phyloP scores from a whole-genome alignment of 495 filamentous ascomycete genomes.

The Recurvomyces mirabilis region DNA sequence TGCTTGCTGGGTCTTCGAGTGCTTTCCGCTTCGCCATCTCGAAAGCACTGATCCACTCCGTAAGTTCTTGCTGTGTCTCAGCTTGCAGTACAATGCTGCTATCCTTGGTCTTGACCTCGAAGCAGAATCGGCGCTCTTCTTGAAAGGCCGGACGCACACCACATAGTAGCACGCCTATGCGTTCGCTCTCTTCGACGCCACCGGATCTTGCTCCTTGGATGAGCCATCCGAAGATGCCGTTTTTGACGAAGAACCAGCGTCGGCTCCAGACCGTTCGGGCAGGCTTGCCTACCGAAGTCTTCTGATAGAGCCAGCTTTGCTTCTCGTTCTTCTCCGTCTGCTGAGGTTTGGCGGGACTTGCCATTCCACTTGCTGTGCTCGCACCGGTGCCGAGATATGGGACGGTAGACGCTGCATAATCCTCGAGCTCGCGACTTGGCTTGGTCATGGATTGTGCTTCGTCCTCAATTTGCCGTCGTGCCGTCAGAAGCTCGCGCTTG shows the following conservation, averaged over 20 bases:
- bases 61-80: constrained; percentile 79
- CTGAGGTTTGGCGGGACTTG: constrained; percentile 33
- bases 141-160: constrained; percentile 80
- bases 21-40: constrained; percentile 88
- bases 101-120: constrained; percentile 97
- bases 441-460: constrained; percentile 54
- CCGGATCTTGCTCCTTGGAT: constrained; percentile 73
- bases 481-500: constrained; percentile 61
- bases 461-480: constrained; percentile 76
- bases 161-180: constrained; percentile 89
- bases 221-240: constrained; percentile 92
- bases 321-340: constrained; percentile 49
- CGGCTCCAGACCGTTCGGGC: constrained; percentile 76
- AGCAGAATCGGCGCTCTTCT: constrained; percentile 92
- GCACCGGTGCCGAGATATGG: constrained; percentile 68
- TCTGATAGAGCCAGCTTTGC: constrained; percentile 82
- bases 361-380: constrained; percentile 44
- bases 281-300: constrained; percentile 76
- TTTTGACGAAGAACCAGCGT: constrained; percentile 89
- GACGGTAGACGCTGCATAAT: constrained; percentile 78
- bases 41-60: constrained; percentile 85
- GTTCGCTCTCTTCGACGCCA: constrained; percentile 88
- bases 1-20: constrained; percentile 62
- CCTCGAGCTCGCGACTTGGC: constrained; percentile 84
- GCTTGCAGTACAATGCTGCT: constrained; percentile 81